Conservation (phyloP, 208 protist species). For the Borovskyia barvae region DNA sequence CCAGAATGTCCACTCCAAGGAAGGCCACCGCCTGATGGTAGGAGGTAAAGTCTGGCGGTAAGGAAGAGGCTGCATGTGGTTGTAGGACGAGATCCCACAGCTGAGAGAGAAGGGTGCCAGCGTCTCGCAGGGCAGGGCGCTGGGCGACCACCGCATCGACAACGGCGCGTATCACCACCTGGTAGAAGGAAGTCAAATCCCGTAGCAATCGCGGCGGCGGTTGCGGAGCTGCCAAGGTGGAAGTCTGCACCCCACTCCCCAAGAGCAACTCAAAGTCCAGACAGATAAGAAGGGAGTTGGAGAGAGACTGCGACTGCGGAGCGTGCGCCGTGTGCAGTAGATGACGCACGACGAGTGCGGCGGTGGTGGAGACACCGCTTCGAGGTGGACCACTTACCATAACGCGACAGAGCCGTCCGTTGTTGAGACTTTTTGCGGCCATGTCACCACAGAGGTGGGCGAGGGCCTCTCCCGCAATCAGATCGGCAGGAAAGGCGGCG, state of each 20-base stretch:
- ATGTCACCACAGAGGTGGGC: constrained; percentile 6
- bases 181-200: constrained; percentile 40
- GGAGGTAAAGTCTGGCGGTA: constrained; percentile 29
- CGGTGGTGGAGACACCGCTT: constrained; percentile 64
- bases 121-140: constrained; percentile 43
- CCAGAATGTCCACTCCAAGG: constrained; percentile 38
- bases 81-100: constrained; percentile 52
- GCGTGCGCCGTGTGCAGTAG: constrained; percentile 25
- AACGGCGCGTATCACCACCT: constrained; percentile 44
- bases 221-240: not conserved
- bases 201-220: constrained; percentile 19
- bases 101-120: constrained; percentile 38
- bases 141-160: constrained; percentile 64
- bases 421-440: not conserved
- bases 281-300: constrained; percentile 43
- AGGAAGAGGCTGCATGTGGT: constrained; percentile 17
- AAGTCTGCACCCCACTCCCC: not conserved
- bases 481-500: constrained; percentile 13
- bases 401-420: constrained; percentile 20
- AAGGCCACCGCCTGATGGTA: constrained; percentile 30
- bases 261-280: constrained; percentile 62
- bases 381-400: constrained; percentile 58
- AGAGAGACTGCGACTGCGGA: constrained; percentile 21
- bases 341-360: constrained; percentile 32
- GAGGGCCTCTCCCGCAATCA: constrained; percentile 20